Evolutionary conservation across 164 flowering plant genomes (phyloP), one percentile per base, ranked within the genome.

Genomic region (Buxus sempervirens): DNA sequence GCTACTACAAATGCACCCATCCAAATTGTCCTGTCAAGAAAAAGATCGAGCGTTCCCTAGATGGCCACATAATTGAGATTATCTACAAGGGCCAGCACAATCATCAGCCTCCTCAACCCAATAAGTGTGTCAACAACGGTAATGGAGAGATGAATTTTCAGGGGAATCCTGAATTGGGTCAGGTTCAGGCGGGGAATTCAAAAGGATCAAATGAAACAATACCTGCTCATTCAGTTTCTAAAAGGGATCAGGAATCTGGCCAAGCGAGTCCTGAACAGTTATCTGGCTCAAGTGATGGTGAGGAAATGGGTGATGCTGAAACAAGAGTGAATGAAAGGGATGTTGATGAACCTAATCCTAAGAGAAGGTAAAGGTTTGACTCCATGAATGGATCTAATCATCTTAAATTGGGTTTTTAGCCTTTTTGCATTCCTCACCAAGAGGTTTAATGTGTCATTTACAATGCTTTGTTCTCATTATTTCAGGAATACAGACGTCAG

Each of bases 11-110:
- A 65, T 88, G 92, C 69, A 83, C 90, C 7, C 75, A 79, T 70
- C 77, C 81, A 7, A 73, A 54, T 36, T 88, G 92, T 72, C 88
- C 88, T 25, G 90, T 86, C 53, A 86, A 80, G 80, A 88, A 88
- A 62, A 83, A 83, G 70, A 87, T 88, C 55, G 90, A 88, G 59
- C 76, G 84, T 27, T 82, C 90, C 42, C 74, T 73, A 54, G 87
- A 86, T 53, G 92, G 92, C 23, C 88, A 84, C 61, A 75, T 88
- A 24, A 88, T 88, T n/a, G 90, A 86, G 67, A 86, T 88, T 38
- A 80, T 84, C 60, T 86, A 86, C 71, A 86, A 86, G 57, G 86
- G 88, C 22, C 81, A 84, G 74, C 92, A 86, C 75, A 84, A 82
- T 59, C 90, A 88, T 73, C 70, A 75, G 25, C 83, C 54, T 27